These are phyloP conservation scores for Rhododendron mucronatum DNA, from an alignment of 148 eudicot genomes.

Conservation along the genomic window DNA sequence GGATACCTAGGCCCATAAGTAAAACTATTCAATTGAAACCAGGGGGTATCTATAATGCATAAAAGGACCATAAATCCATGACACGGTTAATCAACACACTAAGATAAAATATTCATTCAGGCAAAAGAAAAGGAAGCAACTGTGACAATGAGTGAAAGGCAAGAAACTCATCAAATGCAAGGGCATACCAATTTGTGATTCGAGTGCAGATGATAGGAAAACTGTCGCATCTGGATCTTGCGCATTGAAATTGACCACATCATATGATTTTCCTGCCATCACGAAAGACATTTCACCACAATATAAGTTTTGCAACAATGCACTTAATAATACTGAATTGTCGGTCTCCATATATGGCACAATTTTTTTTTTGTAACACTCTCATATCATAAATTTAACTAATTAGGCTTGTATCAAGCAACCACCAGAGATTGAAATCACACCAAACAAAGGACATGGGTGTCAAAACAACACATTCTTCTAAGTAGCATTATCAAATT, in stretches of 20 bases:
- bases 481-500: background rate
- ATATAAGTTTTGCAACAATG: background rate
- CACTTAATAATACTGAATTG: background rate
- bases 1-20: background rate
- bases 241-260: slow-evolving; percentile 49
- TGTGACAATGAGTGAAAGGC: background rate
- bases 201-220: slow-evolving; percentile 49
- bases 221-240: slow-evolving; percentile 56
- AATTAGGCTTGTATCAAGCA: background rate
- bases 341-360: background rate
- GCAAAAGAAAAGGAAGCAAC: background rate
- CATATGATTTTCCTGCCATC: slow-evolving; percentile 62
- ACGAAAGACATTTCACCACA: slow-evolving; percentile 3
- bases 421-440: background rate
- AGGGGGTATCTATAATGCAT: background rate
- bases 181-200: slow-evolving; percentile 52
- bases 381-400: background rate
- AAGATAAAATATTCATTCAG: background rate
- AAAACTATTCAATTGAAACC: background rate
- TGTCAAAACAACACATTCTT: background rate
- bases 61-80: background rate
- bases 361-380: background rate
- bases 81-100: background rate
- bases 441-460: background rate
- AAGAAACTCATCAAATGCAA: background rate